Conservation (phyloP, 805 yeast species). For the Starmerella powellii region DNA sequence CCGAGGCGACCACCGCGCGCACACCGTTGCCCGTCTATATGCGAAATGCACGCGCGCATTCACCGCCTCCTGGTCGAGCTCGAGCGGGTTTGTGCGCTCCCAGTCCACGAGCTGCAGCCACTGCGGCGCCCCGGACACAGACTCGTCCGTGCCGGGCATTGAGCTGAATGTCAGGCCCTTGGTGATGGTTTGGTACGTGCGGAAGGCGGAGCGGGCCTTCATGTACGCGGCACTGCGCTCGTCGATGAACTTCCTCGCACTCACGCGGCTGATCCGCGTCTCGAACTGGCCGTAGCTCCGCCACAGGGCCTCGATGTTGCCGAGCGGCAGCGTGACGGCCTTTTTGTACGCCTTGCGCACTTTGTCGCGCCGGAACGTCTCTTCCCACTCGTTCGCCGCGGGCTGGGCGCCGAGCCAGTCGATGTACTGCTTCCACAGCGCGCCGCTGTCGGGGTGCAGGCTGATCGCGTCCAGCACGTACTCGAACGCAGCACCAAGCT, state of each 20-base stretch:
- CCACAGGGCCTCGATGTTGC: conserved; percentile 70
- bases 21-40: conserved; percentile 55
- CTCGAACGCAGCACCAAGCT: conserved; percentile 79
- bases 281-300: conserved; percentile 71
- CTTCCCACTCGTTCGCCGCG: conserved; percentile 57
- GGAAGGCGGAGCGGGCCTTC: conserved; percentile 69
- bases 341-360: conserved; percentile 61
- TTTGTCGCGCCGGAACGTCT: conserved; percentile 68
- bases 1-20: conserved; percentile 54
- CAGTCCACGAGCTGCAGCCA: conserved; percentile 36
- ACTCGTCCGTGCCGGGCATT: conserved; percentile 8
- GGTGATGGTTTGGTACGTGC: conserved; percentile 44
- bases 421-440: conserved; percentile 74
- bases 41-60: conserved; percentile 54
- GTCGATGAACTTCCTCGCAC: conserved; percentile 73
- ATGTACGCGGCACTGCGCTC: conserved; percentile 75
- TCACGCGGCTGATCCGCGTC: conserved; percentile 55
- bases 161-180: conserved; percentile 5
- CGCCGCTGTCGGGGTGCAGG: conserved; percentile 56
- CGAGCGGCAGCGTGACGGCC: conserved; percentile 63
- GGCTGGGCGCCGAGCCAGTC: conserved; percentile 62
- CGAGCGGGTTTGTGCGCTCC: conserved; percentile 63
- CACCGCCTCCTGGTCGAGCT: conserved; percentile 39
- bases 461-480: conserved; percentile 72
- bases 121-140: conserved; percentile 2